Conservation (phyloP, 305 asterid genomes). For the Plantago lanceolata region DNA sequence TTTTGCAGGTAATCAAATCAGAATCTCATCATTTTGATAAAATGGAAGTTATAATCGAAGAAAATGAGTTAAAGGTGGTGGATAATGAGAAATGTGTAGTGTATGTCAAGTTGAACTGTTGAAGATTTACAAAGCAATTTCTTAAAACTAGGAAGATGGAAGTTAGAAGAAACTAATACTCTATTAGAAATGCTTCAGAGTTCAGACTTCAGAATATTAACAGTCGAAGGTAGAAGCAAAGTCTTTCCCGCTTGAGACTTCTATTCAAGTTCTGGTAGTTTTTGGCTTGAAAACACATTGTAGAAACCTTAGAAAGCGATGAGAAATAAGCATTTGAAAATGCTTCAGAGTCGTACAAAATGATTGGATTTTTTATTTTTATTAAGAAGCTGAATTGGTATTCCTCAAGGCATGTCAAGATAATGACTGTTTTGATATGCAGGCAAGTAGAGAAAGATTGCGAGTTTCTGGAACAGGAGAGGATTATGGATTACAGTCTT, state of each 20-base stretch:
- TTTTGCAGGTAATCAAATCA: constrained; percentile 56
- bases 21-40: neutral
- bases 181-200: neutral
- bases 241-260: neutral
- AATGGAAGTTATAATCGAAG: neutral
- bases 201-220: no score
- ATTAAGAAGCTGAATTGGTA: neutral
- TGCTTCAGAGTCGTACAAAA: neutral
- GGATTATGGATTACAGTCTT: constrained; percentile 96
- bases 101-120: no score
- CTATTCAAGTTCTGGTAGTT: neutral
- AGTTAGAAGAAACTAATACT: neutral
- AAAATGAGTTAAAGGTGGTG: neutral
- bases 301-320: neutral
- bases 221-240: neutral
- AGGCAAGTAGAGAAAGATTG: constrained; percentile 89
- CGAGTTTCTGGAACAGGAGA: constrained; percentile 90
- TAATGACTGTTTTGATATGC: constrained; percentile 28
- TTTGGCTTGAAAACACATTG: neutral
- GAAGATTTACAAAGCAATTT: neutral
- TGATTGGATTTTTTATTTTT: neutral
- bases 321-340: neutral
- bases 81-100: neutral
- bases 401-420: constrained; percentile 4
- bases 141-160: no score